Conservation (phyloP, 2,329 filamentous ascomycete species). For the Cordyceps pruinosa region DNA sequence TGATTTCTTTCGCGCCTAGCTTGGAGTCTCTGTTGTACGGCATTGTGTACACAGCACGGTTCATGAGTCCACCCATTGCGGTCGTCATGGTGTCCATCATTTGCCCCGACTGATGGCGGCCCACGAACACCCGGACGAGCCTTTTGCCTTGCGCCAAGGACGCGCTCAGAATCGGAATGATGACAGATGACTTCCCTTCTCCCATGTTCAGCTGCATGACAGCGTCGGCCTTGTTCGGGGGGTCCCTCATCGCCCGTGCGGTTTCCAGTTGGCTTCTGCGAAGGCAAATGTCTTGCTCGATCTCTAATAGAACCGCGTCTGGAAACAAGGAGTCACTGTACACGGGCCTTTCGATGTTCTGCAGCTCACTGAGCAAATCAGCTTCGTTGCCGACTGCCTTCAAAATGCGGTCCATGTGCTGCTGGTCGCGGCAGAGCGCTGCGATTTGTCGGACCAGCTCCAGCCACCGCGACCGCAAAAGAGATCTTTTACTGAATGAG, state of each 20-base stretch:
- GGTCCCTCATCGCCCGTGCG: slow-evolving; percentile 46
- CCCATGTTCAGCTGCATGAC: slow-evolving; percentile 67
- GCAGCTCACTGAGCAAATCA: not conserved
- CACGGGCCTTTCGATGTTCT: not conserved
- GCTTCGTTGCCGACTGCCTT: slow-evolving; percentile 29
- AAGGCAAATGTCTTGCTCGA: slow-evolving; percentile 56
- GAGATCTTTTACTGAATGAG: fast-evolving
- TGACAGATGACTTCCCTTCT: slow-evolving; percentile 62
- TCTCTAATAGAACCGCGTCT: slow-evolving; percentile 57
- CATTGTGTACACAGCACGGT: slow-evolving; percentile 47
- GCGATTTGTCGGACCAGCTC: not conserved
- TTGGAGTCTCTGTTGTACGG: slow-evolving; percentile 50
- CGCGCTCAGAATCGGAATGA: slow-evolving; percentile 56
- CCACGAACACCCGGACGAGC: slow-evolving; percentile 53
- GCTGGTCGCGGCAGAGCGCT: not conserved
- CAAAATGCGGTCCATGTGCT: slow-evolving; percentile 19
- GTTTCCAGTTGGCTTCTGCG: slow-evolving; percentile 53
- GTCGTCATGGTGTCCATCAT: slow-evolving; percentile 50
- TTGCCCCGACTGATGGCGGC: slow-evolving; percentile 54
- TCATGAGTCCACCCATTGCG: slow-evolving; percentile 49
- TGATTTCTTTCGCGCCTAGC: slow-evolving; percentile 25
- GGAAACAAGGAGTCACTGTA: slow-evolving; percentile 27
- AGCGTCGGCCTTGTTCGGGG: slow-evolving; percentile 33
- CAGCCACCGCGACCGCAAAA: not conserved
- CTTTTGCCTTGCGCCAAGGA: slow-evolving; percentile 42